Percentiles rank a stretch among this genome's conserved stretches.
phyloP scores from a whole-genome alignment of 2,329 filamentous ascomycete species.

The Cladosporium colombiae region DNA sequence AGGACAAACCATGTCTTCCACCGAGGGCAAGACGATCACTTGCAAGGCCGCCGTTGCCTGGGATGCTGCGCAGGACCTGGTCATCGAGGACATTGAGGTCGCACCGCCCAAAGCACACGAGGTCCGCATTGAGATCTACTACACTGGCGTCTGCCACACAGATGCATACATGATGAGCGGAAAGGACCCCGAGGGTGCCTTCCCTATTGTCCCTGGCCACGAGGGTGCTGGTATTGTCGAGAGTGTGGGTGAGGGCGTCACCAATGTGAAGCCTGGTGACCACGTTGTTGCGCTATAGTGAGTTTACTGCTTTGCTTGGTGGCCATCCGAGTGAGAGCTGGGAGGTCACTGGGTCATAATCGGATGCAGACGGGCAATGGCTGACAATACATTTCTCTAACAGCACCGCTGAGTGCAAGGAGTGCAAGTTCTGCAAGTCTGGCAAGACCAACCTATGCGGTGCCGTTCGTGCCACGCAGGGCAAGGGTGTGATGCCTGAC shows the following conservation, averaged over 20 bases:
- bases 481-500: constrained; percentile 94
- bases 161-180: constrained; percentile 86
- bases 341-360: constrained; percentile 26
- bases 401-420: constrained; percentile 92
- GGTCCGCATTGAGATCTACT: constrained; percentile 94
- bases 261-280: constrained; percentile 89
- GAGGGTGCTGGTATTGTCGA: constrained; percentile 91
- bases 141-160: constrained; percentile 99
- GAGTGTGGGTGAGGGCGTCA: constrained; percentile 92
- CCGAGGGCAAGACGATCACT: constrained; percentile 79
- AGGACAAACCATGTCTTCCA: constrained; percentile 23
- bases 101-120: constrained; percentile 85
- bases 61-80: constrained; percentile 89
- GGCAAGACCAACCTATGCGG: constrained; percentile 99
- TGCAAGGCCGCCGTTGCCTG: constrained; percentile 92
- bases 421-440: constrained; percentile 99
- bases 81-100: constrained; percentile 90
- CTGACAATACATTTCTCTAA: neutral
- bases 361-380: constrained; percentile 15
- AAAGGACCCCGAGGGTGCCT: constrained; percentile 94
- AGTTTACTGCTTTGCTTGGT: constrained; percentile 34
- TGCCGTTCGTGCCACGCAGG: constrained; percentile 97
- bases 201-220: constrained; percentile 85
- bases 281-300: constrained; percentile 88
- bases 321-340: neutral